Evolutionary conservation across 1,284 basidiomycete genomes (phyloP), one percentile per base, ranked within the genome.

Genomic region (Fomitopsis palustris): DNA sequence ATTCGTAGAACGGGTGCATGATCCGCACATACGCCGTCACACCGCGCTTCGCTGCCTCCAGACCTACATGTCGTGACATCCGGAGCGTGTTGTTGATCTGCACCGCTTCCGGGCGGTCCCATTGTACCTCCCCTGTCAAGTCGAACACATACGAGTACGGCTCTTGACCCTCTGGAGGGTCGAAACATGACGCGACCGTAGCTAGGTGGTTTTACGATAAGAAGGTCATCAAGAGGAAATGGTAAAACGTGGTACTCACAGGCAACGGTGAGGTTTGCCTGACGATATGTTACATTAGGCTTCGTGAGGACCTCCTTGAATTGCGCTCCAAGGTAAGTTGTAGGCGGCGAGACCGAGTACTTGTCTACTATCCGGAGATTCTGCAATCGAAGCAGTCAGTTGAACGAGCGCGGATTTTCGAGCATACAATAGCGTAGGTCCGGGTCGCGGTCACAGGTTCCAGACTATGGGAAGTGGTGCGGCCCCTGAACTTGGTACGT

Each of bases 1-100:
- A 89, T 65, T 92, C 87, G 74, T 95, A 95, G 72, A 88, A 93
- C 19, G 92, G 90, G 53, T 87, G 88, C 59, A 90, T 89, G 33
- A 95, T 75, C 53, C 93, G 86, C 61, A 94, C 81, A 68, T 92
- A 95, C 25, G 93, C 86, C 70, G 85, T 83, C 65, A 89, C 81
- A 62, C 86, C 82, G 64, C 85, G 80, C 65, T 81, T 79, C 35
- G 83, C 83, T 47, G 88, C 83, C 77, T 93, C 84, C 35, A 80
- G 74, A 8, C 87, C 92, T 56, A 95, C 77, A 59, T 84, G 74
- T 45, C 86, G 81, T 9, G 92, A 82, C 37, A 92, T 78, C 57
- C 84, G 83, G 69, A 90, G 90, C 0, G 93, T 95, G 62, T 87
- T 80, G 59, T 85, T 85, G 68, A 94, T 88, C 74, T 93, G 89